Conservation (phyloP, 2,329 filamentous ascomycete genomes). For the Colletotrichum tanaceti region DNA sequence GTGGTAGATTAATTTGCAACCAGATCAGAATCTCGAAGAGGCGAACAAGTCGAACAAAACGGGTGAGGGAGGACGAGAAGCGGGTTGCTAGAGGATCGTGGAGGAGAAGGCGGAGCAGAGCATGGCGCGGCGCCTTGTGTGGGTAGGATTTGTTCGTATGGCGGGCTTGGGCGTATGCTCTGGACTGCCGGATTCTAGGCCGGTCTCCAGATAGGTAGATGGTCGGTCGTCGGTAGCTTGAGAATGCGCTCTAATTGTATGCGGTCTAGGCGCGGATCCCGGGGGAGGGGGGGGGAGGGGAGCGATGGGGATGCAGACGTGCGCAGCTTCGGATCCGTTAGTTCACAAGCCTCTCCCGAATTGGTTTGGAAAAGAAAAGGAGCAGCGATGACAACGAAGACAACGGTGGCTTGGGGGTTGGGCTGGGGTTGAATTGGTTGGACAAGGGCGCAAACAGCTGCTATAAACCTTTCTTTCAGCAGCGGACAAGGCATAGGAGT, state of each 20-base stretch:
- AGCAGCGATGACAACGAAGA: slow-evolving; percentile 7
- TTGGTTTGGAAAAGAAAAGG: not conserved
- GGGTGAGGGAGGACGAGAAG: not conserved
- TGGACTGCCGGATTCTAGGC: slow-evolving; percentile 26
- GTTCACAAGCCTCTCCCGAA: slow-evolving; percentile 27
- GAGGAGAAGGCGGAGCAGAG: slow-evolving; percentile 20
- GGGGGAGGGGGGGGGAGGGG: not conserved
- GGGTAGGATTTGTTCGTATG: not conserved
- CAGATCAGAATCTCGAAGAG: not conserved
- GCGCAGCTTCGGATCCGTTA: slow-evolving; percentile 21
- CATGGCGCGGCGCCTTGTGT: slow-evolving; percentile 32
- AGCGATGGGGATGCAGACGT: slow-evolving; percentile 1
- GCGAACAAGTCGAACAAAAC: not conserved
- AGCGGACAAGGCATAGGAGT: slow-evolving; percentile 18
- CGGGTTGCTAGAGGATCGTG: slow-evolving; percentile 35
- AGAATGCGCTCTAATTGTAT: slow-evolving; percentile 36
- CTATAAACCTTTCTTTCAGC: slow-evolving; percentile 6
- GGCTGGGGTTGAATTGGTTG: slow-evolving; percentile 3
- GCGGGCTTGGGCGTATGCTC: slow-evolving; percentile 18
- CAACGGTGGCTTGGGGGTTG: slow-evolving; percentile 26
- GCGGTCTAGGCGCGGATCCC: slow-evolving; percentile 26
- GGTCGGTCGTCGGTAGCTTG: not conserved
- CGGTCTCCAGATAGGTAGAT: slow-evolving; percentile 31
- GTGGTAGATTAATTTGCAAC: slow-evolving; percentile 1
- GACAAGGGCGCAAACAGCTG: slow-evolving; percentile 27